These are phyloP conservation scores for Aureobasidium sp. DNA, from an alignment of 2,329 filamentous ascomycete genomes.

Conservation along the genomic window DNA sequence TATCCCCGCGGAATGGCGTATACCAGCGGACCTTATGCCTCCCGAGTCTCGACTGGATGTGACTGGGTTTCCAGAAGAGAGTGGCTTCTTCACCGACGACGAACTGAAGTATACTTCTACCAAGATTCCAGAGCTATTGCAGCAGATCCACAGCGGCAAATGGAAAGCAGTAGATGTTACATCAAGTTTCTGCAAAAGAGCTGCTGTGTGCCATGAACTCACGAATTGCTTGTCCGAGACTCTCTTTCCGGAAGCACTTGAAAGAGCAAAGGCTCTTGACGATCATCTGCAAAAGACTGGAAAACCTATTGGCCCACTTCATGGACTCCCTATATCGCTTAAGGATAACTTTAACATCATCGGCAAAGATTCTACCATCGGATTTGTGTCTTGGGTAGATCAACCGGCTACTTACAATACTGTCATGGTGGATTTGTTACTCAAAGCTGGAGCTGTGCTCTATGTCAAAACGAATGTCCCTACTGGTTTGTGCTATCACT, in stretches of 20 bases:
- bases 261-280: constrained; percentile 47
- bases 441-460: constrained; percentile 56
- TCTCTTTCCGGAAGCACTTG: constrained; percentile 48
- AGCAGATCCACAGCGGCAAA: constrained; percentile 33
- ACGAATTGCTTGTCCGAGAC: constrained; percentile 55
- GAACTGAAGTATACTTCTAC: constrained; percentile 46
- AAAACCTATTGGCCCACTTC: constrained; percentile 53
- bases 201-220: constrained; percentile 49
- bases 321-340: constrained; percentile 59
- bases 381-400: constrained; percentile 56
- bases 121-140: constrained; percentile 35
- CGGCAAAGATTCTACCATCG: constrained; percentile 55
- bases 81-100: constrained; percentile 51
- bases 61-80: constrained; percentile 47
- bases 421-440: constrained; percentile 51
- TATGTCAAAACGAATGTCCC: constrained; percentile 66
- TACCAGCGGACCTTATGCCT: constrained; percentile 49
- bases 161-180: constrained; percentile 49
- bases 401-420: constrained; percentile 52
- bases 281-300: constrained; percentile 41
- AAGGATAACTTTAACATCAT: constrained; percentile 64
- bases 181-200: constrained; percentile 48
- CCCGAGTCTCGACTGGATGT: constrained; percentile 49
- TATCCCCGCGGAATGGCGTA: constrained; percentile 53
- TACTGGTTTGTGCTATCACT: constrained; percentile 28